A percentile compares a stretch with the other conserved stretches of the same genome.
Conservation (phyloP, 306 rosid species). For the Vachellia pachyceras region DNA sequence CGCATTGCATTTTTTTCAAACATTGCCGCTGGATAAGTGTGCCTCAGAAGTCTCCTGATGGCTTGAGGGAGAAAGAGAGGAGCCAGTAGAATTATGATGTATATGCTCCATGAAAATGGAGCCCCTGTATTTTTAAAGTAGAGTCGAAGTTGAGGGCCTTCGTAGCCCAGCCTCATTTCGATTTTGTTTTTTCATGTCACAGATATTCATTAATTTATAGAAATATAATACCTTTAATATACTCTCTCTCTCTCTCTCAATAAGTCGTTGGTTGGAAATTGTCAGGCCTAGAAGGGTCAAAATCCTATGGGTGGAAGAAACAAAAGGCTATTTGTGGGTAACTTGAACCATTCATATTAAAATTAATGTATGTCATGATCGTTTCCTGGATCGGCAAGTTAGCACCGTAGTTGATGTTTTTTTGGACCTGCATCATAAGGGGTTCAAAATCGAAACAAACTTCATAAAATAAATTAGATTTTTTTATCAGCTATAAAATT, state of each 20-base stretch:
- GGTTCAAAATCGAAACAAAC: neutral
- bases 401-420: neutral
- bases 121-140: slow-evolving; percentile 47
- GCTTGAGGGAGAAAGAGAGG: slow-evolving; percentile 20
- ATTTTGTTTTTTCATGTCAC: slow-evolving; percentile 35
- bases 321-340: neutral
- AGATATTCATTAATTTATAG: slow-evolving; percentile 49
- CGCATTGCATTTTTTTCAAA: slow-evolving; percentile 54
- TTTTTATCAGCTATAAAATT: too few species aligned
- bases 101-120: slow-evolving; percentile 53
- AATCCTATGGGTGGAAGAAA: too few species aligned
- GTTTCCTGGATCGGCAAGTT: too few species aligned
- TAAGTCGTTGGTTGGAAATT: neutral
- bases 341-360: neutral
- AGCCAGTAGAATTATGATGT: slow-evolving; percentile 47
- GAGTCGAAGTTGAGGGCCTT: slow-evolving; percentile 45
- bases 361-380: neutral
- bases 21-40: slow-evolving; percentile 53
- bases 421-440: neutral
- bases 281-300: too few species aligned
- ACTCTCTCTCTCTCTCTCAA: neutral
- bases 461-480: too few species aligned
- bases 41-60: slow-evolving; percentile 34
- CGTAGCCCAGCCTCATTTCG: slow-evolving; percentile 34
- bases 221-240: slow-evolving; percentile 15